Evolutionary conservation across 345 rosid genomes (phyloP).

Genomic region (Populus deltoides): DNA sequence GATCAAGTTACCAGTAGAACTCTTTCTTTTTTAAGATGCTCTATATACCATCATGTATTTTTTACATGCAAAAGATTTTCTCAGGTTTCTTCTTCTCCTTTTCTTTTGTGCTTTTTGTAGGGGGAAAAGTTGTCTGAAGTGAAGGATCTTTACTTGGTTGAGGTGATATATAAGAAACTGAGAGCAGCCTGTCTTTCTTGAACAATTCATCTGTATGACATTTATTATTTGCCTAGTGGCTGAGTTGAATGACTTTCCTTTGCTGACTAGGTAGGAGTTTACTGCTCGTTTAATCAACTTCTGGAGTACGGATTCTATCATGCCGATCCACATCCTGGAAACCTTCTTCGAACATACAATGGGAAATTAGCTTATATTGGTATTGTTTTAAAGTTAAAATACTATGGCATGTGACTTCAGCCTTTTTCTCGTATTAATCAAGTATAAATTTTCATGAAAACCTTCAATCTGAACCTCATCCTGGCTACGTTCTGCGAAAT

Average conservation of each 20-base stretch:
- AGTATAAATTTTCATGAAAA: too few relatives aligned
- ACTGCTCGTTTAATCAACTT: constrained; percentile 94
- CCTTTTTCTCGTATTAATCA: neutral
- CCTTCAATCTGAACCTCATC: too few relatives aligned
- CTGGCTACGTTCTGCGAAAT: too few relatives aligned
- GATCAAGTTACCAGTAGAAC: neutral
- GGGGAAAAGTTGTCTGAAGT: constrained; percentile 80
- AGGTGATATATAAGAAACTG: constrained; percentile 41
- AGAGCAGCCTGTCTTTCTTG: constrained; percentile 5
- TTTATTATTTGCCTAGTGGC: constrained; percentile 4
- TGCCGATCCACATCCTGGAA: constrained; percentile 99
- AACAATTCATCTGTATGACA: neutral
- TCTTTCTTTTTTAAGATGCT: constrained; percentile 14
- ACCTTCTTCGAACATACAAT: constrained; percentile 78
- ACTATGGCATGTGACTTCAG: neutral
- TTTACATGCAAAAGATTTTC: neutral
- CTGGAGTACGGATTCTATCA: constrained; percentile 92
- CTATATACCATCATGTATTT: neutral
- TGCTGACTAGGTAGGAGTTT: constrained; percentile 72
- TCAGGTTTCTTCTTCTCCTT: constrained; percentile 9
- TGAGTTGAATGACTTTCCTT: constrained; percentile 23
- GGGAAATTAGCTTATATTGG: constrained; percentile 95
- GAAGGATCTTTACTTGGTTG: constrained; percentile 74
- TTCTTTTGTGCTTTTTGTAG: constrained; percentile 35
- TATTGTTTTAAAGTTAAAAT: constrained; percentile 25